Base-by-base conservation (phyloP, 2,329 filamentous ascomycete species). In the Trichoderma sp. region DNA sequence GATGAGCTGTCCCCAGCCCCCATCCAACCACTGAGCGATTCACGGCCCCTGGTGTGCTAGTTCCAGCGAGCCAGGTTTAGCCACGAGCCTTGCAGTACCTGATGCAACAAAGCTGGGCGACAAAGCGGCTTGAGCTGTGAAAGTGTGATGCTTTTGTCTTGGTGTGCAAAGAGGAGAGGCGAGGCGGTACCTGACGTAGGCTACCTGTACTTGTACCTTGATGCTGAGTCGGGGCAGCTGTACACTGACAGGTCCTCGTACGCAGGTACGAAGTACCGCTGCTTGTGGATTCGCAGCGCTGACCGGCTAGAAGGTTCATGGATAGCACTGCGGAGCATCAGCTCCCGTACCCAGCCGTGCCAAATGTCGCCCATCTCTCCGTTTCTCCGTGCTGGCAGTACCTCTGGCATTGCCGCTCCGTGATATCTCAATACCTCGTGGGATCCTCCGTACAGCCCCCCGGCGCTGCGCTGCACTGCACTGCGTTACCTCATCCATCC, bases 401-500 rank as follows among this genome's bases (percentile, higher is more conserved):
- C 59, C 56, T 60, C 56, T 60, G 56, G 27, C 24, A 29, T 29
- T 6, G 29, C 29, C 59, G 59, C 60, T 21, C 18, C 60, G 60
- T 33, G 60, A 33, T 14, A 35, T 63, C 29, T 33, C 60, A 31
- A 63, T 31, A 63, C 60, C 29, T 35, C 21, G 16, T 33, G 11
- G 24, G 29, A 33, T 63, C 1, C 38, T 41, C 38, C 38, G 38
- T 41, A 35, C 35, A 56, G 50, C 60, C 71, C 71, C 62, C 33
- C 21, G 41, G 41, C 41, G 41, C 41, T 45, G 41, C 41, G 41
- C 41, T 45, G 35, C 35, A 38, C 35, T 38, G 66, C 67, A 45
- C 67, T 71, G 74, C 74, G 73, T 69, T 68, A 75, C 73, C 73
- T 75, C 65, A 75, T 56, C 38, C 71, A 63, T 63, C 60, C 60